Evolutionary conservation across 495 filamentous ascomycete genomes (phyloP).

Genomic region (Penicillium silybi): DNA sequence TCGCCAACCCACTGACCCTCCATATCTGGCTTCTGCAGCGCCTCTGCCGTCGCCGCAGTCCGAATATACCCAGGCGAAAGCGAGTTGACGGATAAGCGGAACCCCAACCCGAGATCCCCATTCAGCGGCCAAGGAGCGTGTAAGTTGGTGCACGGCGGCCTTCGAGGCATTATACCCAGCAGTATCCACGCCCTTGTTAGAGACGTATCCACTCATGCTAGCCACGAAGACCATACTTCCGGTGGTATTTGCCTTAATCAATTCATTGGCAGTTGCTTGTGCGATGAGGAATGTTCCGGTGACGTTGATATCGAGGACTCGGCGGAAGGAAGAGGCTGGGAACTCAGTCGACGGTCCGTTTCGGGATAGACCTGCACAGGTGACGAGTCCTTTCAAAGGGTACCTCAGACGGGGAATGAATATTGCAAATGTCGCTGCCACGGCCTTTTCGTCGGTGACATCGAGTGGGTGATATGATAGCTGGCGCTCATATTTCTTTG

Average conservation of each 20-base stretch:
- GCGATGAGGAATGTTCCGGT: conserved; percentile 65
- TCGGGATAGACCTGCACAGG: conserved; percentile 71
- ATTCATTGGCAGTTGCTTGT: conserved; percentile 59
- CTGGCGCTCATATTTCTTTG: conserved; percentile 26
- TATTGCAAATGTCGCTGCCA: conserved; percentile 40
- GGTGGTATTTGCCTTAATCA: conserved; percentile 42
- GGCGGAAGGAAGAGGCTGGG: conserved; percentile 49
- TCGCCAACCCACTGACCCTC: conserved; percentile 70
- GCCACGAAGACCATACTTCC: conserved; percentile 37
- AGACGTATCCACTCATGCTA: background rate
- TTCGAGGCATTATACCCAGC: background rate
- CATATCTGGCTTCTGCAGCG: conserved; percentile 33
- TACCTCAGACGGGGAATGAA: conserved; percentile 52
- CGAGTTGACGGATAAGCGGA: conserved; percentile 28
- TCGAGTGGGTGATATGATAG: conserved; percentile 49
- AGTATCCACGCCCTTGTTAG: background rate
- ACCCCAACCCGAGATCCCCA: background rate
- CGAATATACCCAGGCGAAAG: conserved; percentile 37
- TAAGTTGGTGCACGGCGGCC: background rate
- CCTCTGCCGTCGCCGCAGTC: conserved; percentile 18
- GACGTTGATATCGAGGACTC: conserved; percentile 62
- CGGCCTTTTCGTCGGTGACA: conserved; percentile 53
- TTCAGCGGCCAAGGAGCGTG: background rate
- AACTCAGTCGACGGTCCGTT: conserved; percentile 57
- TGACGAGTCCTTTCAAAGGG: conserved; percentile 66